Base-by-base conservation (phyloP, 441 rosid genomes). In the Biscutella laevigata region DNA sequence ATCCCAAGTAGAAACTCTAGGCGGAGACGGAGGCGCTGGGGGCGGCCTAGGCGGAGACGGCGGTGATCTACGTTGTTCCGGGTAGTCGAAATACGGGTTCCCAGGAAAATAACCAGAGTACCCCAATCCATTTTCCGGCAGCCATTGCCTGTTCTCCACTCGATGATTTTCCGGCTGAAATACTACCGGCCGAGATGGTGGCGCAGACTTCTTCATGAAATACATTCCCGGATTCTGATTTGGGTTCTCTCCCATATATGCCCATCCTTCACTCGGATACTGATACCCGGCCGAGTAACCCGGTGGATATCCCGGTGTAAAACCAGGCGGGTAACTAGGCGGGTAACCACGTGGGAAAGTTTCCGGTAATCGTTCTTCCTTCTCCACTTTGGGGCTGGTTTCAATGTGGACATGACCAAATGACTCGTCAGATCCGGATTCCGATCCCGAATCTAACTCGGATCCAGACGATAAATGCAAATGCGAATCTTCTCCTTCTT, bases 1-100 rank as follows among this genome's bases (percentile, higher is more conserved):
- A 62, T 91, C 98, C 96, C 98, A 91, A n/a, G 80, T 5, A 0
- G 96, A 85, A 30, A 69, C 78, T 2, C 48, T 72, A 14, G 96
- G 95, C 3, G 96, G 96, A 7, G 96, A 78, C 12, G 98, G 95
- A 3, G 95, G 91, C 7, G 95, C 80, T 6, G 98, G 98, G 4
- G 95, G 85, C n/a, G 85, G 80, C 44, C 59, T 65, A 44, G 65
- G 52, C 24, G 81, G 83, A 53, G 74, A 68, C 5, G 72, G 70
- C 25, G 53, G 71, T 34, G 46, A 46, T 24, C 57, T 67, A 13
- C 52, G 61, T 39, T 52, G 53, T 69, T 59, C 42, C 51, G 51
- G 79, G 76, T 71, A 81, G n/a, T 88, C 94, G 43, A 70, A 80
- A 65, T 67, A 70, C 4, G 71, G 68, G 22, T 65, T 66, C 12